phyloP scores from a whole-genome alignment of 768 basidiomycete species.

The Glaciozyma martinii region DNA sequence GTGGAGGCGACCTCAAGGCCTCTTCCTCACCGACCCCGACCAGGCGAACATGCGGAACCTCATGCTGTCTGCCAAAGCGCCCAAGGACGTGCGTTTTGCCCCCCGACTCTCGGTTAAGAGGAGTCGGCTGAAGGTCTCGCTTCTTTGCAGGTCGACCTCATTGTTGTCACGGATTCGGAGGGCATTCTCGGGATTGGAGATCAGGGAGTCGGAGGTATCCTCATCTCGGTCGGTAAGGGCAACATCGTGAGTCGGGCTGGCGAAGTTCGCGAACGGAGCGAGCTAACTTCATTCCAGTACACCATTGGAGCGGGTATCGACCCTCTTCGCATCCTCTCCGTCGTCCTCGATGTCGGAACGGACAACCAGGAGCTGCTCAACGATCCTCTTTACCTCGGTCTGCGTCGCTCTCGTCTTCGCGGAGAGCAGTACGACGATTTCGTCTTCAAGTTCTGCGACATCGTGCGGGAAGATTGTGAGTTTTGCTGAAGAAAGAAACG shows the following conservation, averaged over 20 bases:
- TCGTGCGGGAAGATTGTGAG: conserved; percentile 20
- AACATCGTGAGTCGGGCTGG: not conserved
- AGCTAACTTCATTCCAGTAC: conserved; percentile 31
- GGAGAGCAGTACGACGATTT: conserved; percentile 70
- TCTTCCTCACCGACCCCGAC: conserved; percentile 52
- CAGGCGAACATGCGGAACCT: conserved; percentile 53
- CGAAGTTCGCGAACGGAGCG: not conserved
- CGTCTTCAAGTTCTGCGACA: conserved; percentile 54
- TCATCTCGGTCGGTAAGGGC: conserved; percentile 28
- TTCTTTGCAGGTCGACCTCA: conserved; percentile 51
- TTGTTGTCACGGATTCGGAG: conserved; percentile 77
- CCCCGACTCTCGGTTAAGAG: too few relatives aligned
- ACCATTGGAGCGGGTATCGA: conserved; percentile 41
- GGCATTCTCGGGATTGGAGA: conserved; percentile 73
- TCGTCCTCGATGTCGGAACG: conserved; percentile 61
- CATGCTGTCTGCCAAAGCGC: conserved; percentile 13
- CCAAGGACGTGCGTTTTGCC: conserved; percentile 21
- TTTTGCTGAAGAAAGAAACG: too few relatives aligned
- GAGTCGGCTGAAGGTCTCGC: not conserved
- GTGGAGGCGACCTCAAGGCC: conserved; percentile 64
- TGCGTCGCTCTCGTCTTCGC: conserved; percentile 58
- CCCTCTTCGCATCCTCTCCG: conserved; percentile 36
- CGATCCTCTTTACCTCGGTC: conserved; percentile 50
- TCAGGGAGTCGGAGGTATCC: conserved; percentile 54
- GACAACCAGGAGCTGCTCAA: conserved; percentile 54